Evolutionary conservation across 441 rosid genomes (phyloP).

Genomic region (Euphorbia schlechtendalii): DNA sequence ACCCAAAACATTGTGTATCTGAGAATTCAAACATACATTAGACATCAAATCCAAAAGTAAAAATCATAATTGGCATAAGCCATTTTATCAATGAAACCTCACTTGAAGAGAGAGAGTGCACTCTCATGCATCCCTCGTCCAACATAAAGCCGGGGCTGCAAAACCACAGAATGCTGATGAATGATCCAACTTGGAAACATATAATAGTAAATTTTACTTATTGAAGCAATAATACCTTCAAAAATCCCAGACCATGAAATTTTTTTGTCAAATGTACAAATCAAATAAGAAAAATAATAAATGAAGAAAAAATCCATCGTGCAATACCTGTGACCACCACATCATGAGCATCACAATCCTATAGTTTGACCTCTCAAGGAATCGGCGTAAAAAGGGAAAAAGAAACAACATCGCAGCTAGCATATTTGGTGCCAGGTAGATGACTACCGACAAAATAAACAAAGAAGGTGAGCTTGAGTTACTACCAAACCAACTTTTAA

Average conservation of each 20-base stretch:
- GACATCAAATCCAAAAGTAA: constrained; percentile 11
- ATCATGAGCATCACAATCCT: constrained; percentile 91
- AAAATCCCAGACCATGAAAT: too few relatives aligned
- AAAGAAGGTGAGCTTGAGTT: constrained; percentile 65
- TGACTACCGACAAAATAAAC: constrained; percentile 76
- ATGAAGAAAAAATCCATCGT: not conserved
- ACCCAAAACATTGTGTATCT: constrained; percentile 98
- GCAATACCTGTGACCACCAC: constrained; percentile 99
- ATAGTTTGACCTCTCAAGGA: constrained; percentile 90
- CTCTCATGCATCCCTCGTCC: constrained; percentile 99
- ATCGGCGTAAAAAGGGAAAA: constrained; percentile 83
- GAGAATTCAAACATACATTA: constrained; percentile 26
- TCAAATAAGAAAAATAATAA: constrained; percentile 2
- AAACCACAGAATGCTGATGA: constrained; percentile 16
- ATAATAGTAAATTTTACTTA: too few relatives aligned
- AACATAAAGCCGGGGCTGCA: constrained; percentile 98
- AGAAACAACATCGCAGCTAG: constrained; percentile 77
- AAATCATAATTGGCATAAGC: not conserved
- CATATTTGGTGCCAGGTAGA: constrained; percentile 92
- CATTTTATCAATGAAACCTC: constrained; percentile 27
- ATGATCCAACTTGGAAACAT: constrained; percentile 10
- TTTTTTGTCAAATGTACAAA: not conserved
- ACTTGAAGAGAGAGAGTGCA: constrained; percentile 85
- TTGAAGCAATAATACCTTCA: too few relatives aligned
- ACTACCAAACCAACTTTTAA: constrained; percentile 90